phyloP scores from a whole-genome alignment of 2,329 filamentous ascomycete genomes.

The Pseudogymnoascus sp. region DNA sequence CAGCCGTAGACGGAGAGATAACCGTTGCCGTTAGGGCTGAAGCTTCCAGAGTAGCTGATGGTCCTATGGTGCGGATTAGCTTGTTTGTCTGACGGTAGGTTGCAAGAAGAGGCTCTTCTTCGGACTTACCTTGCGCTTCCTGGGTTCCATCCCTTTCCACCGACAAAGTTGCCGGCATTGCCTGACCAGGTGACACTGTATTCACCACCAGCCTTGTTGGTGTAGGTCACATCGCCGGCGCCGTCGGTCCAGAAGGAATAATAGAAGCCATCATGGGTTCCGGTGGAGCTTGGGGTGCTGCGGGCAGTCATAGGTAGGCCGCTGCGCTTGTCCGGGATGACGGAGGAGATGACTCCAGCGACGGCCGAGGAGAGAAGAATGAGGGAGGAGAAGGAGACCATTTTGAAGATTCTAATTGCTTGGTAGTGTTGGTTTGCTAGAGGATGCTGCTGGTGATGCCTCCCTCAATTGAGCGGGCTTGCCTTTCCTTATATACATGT shows the following conservation, averaged over 20 bases:
- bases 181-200: conserved; percentile 46
- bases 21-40: conserved; percentile 36
- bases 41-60: conserved; percentile 39
- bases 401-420: conserved; percentile 9
- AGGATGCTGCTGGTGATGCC: not conserved
- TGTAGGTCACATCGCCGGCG: conserved; percentile 46
- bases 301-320: conserved; percentile 5
- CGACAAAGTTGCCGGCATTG: conserved; percentile 41
- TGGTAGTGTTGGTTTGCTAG: not conserved
- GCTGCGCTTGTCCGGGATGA: not conserved
- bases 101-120: too few relatives aligned
- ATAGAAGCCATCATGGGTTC: conserved; percentile 52
- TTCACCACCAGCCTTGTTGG: conserved; percentile 44
- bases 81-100: too few relatives aligned
- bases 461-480: not conserved
- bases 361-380: conserved; percentile 15
- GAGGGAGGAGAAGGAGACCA: conserved; percentile 22
- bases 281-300: conserved; percentile 41
- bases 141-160: conserved; percentile 46
- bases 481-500: not conserved
- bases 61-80: conserved; percentile 25
- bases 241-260: conserved; percentile 57
- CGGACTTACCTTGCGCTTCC: conserved; percentile 26
- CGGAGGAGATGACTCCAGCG: conserved; percentile 15
- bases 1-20: conserved; percentile 56